Conservation (phyloP, 1,139 yeast genomes). For the Yamadazyma triangularis region DNA sequence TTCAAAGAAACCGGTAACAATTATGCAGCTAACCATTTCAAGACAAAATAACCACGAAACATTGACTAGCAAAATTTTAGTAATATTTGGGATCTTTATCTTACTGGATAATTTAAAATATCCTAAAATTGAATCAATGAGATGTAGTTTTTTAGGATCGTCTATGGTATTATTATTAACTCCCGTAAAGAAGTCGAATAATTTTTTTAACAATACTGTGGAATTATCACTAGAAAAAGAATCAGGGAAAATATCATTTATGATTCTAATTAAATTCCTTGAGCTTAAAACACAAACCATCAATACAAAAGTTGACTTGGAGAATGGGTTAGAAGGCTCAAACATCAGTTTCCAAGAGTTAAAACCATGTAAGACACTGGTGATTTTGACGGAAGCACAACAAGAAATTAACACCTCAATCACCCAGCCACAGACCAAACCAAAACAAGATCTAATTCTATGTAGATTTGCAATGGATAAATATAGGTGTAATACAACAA, state of each 20-base stretch:
- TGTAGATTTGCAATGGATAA: slow-evolving; percentile 52
- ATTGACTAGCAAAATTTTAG: slow-evolving; percentile 16
- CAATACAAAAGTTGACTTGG: slow-evolving; percentile 22
- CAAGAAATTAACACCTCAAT: slow-evolving; percentile 49
- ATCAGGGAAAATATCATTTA: slow-evolving; percentile 17
- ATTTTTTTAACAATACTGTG: slow-evolving; percentile 17
- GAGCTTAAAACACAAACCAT: slow-evolving; percentile 27
- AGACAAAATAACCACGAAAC: slow-evolving; percentile 8
- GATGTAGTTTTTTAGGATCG: slow-evolving; percentile 8
- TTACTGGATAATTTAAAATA: slow-evolving; percentile 1
- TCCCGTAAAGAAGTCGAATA: slow-evolving; percentile 23
- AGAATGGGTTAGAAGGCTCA: slow-evolving; percentile 27
- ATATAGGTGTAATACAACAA: slow-evolving; percentile 20
- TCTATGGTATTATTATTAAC: slow-evolving; percentile 9
- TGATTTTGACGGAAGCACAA: slow-evolving; percentile 45
- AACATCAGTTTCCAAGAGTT: slow-evolving; percentile 25
- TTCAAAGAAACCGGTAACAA: slow-evolving; percentile 13
- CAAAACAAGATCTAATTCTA: slow-evolving; percentile 54
- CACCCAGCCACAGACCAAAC: slow-evolving; percentile 58
- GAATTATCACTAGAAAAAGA: slow-evolving; percentile 4
- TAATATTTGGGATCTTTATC: slow-evolving; percentile 15
- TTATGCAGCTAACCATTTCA: slow-evolving; percentile 4
- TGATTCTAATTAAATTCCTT: slow-evolving; percentile 24
- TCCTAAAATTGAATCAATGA: slow-evolving; percentile 1
- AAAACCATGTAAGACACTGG: slow-evolving; percentile 14